Conservation (phyloP, 371 early-diverging fungal genomes). For the Caulochytrium protostelioides region DNA sequence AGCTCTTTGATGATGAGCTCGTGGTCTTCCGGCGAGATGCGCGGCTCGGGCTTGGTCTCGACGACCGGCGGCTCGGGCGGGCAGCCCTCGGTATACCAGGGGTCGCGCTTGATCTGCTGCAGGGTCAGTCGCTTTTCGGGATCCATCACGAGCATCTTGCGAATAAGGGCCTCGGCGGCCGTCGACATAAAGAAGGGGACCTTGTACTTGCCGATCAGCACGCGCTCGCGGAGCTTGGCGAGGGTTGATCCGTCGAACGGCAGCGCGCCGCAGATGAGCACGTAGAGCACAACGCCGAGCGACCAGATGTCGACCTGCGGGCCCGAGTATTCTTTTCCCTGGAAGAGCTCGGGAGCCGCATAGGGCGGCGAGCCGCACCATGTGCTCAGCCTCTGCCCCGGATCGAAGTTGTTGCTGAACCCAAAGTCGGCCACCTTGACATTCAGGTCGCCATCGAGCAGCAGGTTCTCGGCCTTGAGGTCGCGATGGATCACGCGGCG, state of each 20-base stretch:
- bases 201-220: constrained; percentile 24
- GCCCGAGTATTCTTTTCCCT: constrained; percentile 28
- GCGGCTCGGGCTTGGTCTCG: constrained; percentile 9
- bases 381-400: constrained; percentile 33
- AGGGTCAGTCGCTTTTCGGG: constrained; percentile 20
- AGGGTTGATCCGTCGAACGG: constrained; percentile 31
- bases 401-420: constrained; percentile 39
- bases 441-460: constrained; percentile 25
- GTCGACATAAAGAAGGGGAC: constrained; percentile 31
- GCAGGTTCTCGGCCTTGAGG: constrained; percentile 33
- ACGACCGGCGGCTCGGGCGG: constrained; percentile 11
- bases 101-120: constrained; percentile 22
- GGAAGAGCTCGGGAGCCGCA: constrained; percentile 32
- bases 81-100: constrained; percentile 27
- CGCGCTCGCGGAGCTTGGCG: constrained; percentile 18
- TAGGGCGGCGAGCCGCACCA: constrained; percentile 48
- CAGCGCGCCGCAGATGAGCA: constrained; percentile 23
- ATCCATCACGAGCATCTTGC: constrained; percentile 22
- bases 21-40: constrained; percentile 16
- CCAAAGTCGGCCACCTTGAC: constrained; percentile 53
- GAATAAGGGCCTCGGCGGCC: constrained; percentile 22
- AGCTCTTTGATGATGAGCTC: constrained; percentile 17
- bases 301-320: constrained; percentile 41
- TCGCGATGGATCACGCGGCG: constrained; percentile 42
- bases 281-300: constrained; percentile 34